A percentile compares a stretch with the other conserved stretches of the same genome.
Evolutionary conservation across 2,329 filamentous ascomycete genomes (phyloP).

Genomic region (Blastomyces silverae): DNA sequence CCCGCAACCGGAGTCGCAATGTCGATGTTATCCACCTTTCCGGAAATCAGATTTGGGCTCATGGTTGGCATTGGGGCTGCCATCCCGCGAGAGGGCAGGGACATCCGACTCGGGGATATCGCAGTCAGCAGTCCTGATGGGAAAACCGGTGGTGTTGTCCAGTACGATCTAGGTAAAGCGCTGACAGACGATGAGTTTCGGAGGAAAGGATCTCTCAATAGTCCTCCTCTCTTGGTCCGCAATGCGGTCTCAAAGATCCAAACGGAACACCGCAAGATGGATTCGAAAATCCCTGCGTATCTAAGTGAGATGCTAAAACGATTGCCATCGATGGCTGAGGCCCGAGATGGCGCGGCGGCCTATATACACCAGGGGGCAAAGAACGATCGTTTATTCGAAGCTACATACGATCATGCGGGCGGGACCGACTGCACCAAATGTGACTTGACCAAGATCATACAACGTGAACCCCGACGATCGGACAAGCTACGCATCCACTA

Average conservation of each 20-base stretch:
- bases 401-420: constrained; percentile 11
- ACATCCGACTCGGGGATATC: constrained; percentile 26
- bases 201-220: constrained; percentile 22
- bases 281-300: constrained; percentile 8
- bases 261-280: neutral
- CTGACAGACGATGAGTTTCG: constrained; percentile 21
- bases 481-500: constrained; percentile 22
- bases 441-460: constrained; percentile 20
- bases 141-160: constrained; percentile 24
- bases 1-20: constrained; percentile 19
- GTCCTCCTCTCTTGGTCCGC: constrained; percentile 16
- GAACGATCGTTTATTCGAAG: constrained; percentile 13
- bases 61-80: constrained; percentile 26
- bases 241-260: neutral
- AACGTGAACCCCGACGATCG: constrained; percentile 16
- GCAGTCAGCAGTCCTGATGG: constrained; percentile 22
- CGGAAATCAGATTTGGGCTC: constrained; percentile 20
- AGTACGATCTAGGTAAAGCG: constrained; percentile 29
- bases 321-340: constrained; percentile 9
- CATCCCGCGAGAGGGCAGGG: constrained; percentile 17
- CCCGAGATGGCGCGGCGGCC: neutral
- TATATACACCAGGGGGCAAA: constrained; percentile 1
- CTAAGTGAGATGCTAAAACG: constrained; percentile 12
- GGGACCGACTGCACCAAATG: constrained; percentile 19
- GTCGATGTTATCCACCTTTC: constrained; percentile 22